Conservation (phyloP, 1,284 basidiomycete genomes). For the Cystobasidium pallidum region DNA sequence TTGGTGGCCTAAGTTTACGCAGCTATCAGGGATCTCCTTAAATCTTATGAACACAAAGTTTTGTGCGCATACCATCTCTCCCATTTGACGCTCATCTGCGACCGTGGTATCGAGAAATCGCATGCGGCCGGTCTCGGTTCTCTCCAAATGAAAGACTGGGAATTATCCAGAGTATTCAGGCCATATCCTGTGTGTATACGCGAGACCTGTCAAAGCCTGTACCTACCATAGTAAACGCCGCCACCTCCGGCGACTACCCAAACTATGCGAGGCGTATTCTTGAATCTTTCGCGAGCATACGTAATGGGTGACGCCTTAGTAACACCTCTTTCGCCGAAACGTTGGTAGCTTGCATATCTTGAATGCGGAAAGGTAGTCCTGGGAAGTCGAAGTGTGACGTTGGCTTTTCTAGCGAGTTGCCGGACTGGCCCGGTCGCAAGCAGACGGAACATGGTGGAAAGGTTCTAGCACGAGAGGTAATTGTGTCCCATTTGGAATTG, state of each 20-base stretch:
- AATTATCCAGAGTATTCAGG: not conserved
- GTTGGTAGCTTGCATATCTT: slow-evolving; percentile 12
- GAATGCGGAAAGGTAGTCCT: not conserved
- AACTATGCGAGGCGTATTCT: slow-evolving; percentile 43
- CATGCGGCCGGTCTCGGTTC: slow-evolving; percentile 68
- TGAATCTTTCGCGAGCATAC: slow-evolving; percentile 10
- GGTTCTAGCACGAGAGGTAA: not conserved
- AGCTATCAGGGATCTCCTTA: too few species aligned
- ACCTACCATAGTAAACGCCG: slow-evolving; percentile 64
- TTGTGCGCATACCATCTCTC: slow-evolving; percentile 30
- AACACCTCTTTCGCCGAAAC: slow-evolving; percentile 10
- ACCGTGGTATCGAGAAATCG: slow-evolving; percentile 78
- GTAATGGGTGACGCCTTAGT: not conserved
- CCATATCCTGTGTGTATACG: too few species aligned
- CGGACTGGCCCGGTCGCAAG: slow-evolving; percentile 10
- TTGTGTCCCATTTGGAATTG: not conserved
- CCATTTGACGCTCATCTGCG: slow-evolving; percentile 63
- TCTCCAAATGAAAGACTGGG: slow-evolving; percentile 47
- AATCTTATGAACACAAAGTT: too few species aligned
- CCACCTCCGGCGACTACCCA: slow-evolving; percentile 58
- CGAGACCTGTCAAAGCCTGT: slow-evolving; percentile 55
- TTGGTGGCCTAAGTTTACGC: slow-evolving; percentile 59
- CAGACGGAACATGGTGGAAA: slow-evolving; percentile 4
- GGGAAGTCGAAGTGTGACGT: slow-evolving; percentile 1
- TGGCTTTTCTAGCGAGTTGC: not conserved